Percentiles rank a stretch among this genome's conserved stretches.
Evolutionary conservation across 441 rosid species (phyloP).

Genomic region (Arabidopsis hybrid): DNA sequence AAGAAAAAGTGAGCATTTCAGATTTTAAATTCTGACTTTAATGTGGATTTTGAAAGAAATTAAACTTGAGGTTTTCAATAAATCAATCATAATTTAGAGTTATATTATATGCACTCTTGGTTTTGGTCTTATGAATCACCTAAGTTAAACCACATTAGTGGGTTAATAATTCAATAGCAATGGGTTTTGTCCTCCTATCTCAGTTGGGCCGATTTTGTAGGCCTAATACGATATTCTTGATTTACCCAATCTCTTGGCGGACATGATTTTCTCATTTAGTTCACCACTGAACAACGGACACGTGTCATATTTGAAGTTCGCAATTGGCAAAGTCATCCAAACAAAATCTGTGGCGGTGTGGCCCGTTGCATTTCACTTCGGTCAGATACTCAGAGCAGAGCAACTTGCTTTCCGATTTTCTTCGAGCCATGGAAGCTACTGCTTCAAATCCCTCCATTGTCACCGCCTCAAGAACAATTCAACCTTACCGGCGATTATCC

Average conservation of each 20-base stretch:
- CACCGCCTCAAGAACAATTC: conserved; percentile 37
- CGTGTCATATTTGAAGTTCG: conserved; percentile 32
- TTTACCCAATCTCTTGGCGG: background rate
- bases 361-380: conserved; percentile 34
- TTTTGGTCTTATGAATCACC: too few relatives aligned
- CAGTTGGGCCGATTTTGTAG: conserved; percentile 3
- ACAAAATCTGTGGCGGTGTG: conserved; percentile 42
- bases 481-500: conserved; percentile 26
- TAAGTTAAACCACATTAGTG: background rate
- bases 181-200: background rate
- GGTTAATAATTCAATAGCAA: background rate
- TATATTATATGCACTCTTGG: too few relatives aligned
- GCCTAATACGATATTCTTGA: background rate
- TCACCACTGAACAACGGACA: conserved; percentile 12
- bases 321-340: conserved; percentile 23
- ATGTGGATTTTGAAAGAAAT: background rate
- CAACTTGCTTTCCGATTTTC: background rate
- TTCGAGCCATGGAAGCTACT: conserved; percentile 52
- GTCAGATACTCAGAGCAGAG: background rate
- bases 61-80: background rate
- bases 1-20: background rate
- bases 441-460: conserved; percentile 37
- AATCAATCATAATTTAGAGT: background rate
- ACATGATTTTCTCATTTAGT: background rate
- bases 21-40: background rate